Conservation (phyloP, 2,329 filamentous ascomycete genomes). For the Rhytidhysteron rufulum region DNA sequence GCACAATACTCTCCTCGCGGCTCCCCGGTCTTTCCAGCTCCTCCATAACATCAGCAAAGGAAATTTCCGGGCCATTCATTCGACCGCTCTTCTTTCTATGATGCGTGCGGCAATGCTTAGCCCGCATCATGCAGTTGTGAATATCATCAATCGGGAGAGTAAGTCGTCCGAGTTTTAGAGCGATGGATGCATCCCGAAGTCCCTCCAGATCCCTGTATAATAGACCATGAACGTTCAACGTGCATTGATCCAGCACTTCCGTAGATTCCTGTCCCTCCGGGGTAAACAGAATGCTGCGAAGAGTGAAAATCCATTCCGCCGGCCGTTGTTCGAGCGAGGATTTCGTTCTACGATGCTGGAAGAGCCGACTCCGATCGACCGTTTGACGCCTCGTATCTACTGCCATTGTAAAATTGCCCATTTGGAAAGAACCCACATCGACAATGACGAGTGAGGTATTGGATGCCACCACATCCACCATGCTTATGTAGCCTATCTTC, state of each 20-base stretch:
- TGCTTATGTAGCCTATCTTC: slow-evolving; percentile 80
- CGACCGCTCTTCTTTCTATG: slow-evolving; percentile 13
- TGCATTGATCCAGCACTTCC: slow-evolving; percentile 83
- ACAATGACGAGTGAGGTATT: slow-evolving; percentile 73
- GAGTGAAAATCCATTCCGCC: slow-evolving; percentile 88
- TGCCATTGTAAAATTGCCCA: slow-evolving; percentile 78
- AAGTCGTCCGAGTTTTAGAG: slow-evolving; percentile 84
- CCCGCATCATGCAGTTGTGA: slow-evolving; percentile 56
- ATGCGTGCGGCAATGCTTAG: slow-evolving; percentile 42
- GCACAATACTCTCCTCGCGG: slow-evolving; percentile 65
- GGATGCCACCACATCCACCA: slow-evolving; percentile 83
- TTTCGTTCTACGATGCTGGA: slow-evolving; percentile 58
- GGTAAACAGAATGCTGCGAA: slow-evolving; percentile 84
- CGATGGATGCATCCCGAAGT: slow-evolving; percentile 82
- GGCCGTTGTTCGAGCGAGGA: slow-evolving; percentile 61
- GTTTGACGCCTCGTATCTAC: slow-evolving; percentile 91
- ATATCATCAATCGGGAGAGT: slow-evolving; percentile 91
- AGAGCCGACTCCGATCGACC: slow-evolving; percentile 84
- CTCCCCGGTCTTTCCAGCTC: slow-evolving; percentile 69
- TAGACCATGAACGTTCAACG: slow-evolving; percentile 86
- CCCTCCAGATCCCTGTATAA: slow-evolving; percentile 82
- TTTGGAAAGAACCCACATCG: slow-evolving; percentile 78
- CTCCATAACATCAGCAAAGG: slow-evolving; percentile 68
- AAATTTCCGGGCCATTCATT: slow-evolving; percentile 51
- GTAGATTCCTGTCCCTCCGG: slow-evolving; percentile 78